phyloP scores from a whole-genome alignment of 2,329 filamentous ascomycete genomes.

The Colletotrichum tanaceti region DNA sequence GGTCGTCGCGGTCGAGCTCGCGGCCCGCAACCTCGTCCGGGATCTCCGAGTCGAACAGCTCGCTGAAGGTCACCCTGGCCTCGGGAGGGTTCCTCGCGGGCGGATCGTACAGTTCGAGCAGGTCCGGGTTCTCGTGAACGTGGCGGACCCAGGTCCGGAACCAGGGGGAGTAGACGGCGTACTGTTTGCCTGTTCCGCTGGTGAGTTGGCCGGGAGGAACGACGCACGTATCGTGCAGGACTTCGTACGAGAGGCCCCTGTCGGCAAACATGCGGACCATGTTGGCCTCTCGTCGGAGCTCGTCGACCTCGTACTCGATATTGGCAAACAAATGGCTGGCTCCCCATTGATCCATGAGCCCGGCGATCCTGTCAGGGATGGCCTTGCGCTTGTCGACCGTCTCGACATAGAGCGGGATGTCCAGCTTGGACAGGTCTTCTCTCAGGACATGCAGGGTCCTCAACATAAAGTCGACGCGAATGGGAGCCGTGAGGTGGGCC shows the following conservation, averaged over 20 bases:
- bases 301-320: slow-evolving; percentile 92
- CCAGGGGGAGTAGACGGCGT: slow-evolving; percentile 88
- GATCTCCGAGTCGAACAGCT: slow-evolving; percentile 70
- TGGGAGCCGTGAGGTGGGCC: slow-evolving; percentile 79
- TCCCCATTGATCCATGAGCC: slow-evolving; percentile 77
- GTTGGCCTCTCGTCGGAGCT: slow-evolving; percentile 79
- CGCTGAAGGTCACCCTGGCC: slow-evolving; percentile 58
- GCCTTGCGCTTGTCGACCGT: slow-evolving; percentile 73
- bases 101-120: slow-evolving; percentile 70
- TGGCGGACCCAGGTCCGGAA: slow-evolving; percentile 80
- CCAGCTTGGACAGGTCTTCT: slow-evolving; percentile 72
- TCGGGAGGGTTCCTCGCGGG: slow-evolving; percentile 51
- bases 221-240: slow-evolving; percentile 84
- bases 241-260: slow-evolving; percentile 75
- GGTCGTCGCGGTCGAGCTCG: slow-evolving; percentile 64
- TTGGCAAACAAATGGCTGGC: slow-evolving; percentile 83
- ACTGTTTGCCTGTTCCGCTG: slow-evolving; percentile 79
- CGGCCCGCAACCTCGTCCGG: slow-evolving; percentile 74
- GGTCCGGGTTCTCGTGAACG: slow-evolving; percentile 74
- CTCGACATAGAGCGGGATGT: slow-evolving; percentile 84
- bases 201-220: slow-evolving; percentile 78
- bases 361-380: slow-evolving; percentile 70
- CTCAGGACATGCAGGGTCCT: slow-evolving; percentile 75
- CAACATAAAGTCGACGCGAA: slow-evolving; percentile 84
- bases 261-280: slow-evolving; percentile 71